These are phyloP conservation scores for Deinandra increscens DNA, from an alignment of 129 eudicot species.

Conservation along the genomic window DNA sequence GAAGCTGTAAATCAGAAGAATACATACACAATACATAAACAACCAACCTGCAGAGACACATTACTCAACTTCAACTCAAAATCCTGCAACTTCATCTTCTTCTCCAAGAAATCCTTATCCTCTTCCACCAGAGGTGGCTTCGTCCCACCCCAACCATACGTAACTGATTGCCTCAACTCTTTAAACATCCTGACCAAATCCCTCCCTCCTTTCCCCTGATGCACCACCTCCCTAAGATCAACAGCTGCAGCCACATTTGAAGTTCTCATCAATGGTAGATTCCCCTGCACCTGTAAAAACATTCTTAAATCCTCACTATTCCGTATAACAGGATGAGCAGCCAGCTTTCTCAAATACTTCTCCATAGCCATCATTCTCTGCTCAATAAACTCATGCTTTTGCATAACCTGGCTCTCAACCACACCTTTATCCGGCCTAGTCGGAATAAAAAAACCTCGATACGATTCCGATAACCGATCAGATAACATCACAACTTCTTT, in stretches of 20 bases:
- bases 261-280: slow-evolving; percentile 39
- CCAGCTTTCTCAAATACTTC: slow-evolving; percentile 69
- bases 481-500: slow-evolving; percentile 72
- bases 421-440: slow-evolving; percentile 87
- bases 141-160: slow-evolving; percentile 73
- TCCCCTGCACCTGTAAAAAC: slow-evolving; percentile 69
- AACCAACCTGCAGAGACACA: slow-evolving; percentile 70
- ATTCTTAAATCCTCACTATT: slow-evolving; percentile 69
- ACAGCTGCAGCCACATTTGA: slow-evolving; percentile 56
- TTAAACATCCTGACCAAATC: slow-evolving; percentile 69
- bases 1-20: not conserved
- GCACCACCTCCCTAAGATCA: slow-evolving; percentile 47
- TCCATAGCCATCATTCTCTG: slow-evolving; percentile 68
- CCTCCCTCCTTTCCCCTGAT: slow-evolving; percentile 50
- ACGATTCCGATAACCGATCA: slow-evolving; percentile 62
- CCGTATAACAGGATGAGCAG: slow-evolving; percentile 73
- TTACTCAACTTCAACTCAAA: slow-evolving; percentile 68
- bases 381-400: slow-evolving; percentile 74
- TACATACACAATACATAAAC: slow-evolving; percentile 1
- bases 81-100: slow-evolving; percentile 61
- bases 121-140: slow-evolving; percentile 74
- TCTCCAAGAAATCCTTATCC: slow-evolving; percentile 80
- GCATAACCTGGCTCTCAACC: slow-evolving; percentile 87
- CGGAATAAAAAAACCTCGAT: slow-evolving; percentile 75
- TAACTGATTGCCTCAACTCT: slow-evolving; percentile 86